These are phyloP conservation scores for Durotheca rogersii DNA, from an alignment of 495 filamentous ascomycete genomes.

Conservation along the genomic window DNA sequence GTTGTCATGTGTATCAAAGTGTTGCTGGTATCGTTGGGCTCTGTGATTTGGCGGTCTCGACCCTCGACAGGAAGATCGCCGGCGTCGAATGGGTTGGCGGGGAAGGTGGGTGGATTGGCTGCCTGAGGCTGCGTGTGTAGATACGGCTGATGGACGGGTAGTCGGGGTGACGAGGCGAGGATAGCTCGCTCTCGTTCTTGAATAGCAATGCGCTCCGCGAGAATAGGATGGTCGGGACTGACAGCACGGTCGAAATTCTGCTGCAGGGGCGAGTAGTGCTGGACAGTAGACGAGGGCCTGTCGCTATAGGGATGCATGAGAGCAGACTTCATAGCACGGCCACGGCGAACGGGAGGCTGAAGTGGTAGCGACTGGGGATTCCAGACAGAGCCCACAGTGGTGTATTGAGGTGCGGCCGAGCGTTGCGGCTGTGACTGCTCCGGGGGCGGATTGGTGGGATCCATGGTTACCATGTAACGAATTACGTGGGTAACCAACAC, in stretches of 20 bases:
- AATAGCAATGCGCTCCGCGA: neutral
- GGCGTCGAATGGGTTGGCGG: neutral
- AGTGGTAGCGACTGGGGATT: slow-evolving; percentile 42
- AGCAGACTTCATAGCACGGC: slow-evolving; percentile 37
- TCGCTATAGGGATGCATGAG: slow-evolving; percentile 22
- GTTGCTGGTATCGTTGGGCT: slow-evolving; percentile 27
- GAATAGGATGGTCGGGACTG: slow-evolving; percentile 26
- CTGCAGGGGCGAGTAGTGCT: slow-evolving; percentile 48
- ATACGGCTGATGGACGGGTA: neutral
- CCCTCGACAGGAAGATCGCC: neutral
- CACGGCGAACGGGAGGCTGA: slow-evolving; percentile 48
- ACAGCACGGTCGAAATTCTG: slow-evolving; percentile 51
- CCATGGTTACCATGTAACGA: slow-evolving; percentile 10
- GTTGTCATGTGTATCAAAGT: slow-evolving; percentile 37
- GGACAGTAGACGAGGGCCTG: slow-evolving; percentile 26
- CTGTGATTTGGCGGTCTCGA: slow-evolving; percentile 18
- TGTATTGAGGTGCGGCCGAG: slow-evolving; percentile 33
- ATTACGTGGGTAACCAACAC: neutral
- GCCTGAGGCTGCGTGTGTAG: neutral
- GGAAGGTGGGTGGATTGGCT: neutral
- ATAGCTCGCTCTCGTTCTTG: slow-evolving; percentile 4
- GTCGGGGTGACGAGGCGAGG: neutral
- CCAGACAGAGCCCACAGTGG: slow-evolving; percentile 50
- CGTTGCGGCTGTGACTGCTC: neutral
- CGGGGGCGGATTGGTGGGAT: neutral